Evolutionary conservation across 768 basidiomycete species (phyloP).

Genomic region (Termitomyces sp.): DNA sequence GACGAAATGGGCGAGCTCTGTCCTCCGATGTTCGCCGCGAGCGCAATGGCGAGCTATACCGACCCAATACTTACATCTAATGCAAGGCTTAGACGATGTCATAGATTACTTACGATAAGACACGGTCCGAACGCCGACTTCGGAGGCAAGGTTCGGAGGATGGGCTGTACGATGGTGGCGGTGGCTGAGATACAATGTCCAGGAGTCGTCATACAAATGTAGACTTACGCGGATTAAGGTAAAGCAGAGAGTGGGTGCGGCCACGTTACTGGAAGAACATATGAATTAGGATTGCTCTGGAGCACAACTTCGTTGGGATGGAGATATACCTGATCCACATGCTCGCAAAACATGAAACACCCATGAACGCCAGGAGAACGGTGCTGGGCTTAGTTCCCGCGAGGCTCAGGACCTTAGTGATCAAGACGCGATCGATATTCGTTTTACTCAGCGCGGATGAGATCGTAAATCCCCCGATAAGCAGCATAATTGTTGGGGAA

Average conservation of each 20-base stretch:
- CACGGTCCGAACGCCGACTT: constrained; percentile 86
- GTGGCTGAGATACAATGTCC: constrained; percentile 4
- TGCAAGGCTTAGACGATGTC: neutral
- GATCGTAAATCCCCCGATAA: constrained; percentile 97
- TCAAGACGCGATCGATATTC: constrained; percentile 87
- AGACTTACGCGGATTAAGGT: constrained; percentile 82
- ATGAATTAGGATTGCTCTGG: constrained; percentile 8
- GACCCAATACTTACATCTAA: neutral
- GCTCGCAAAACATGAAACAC: constrained; percentile 93
- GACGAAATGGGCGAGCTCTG: constrained; percentile 97
- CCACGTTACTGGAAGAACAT: constrained; percentile 70
- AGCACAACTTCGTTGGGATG: neutral
- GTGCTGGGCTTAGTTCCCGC: constrained; percentile 86
- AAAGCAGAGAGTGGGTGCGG: constrained; percentile 96
- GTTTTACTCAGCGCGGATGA: constrained; percentile 96
- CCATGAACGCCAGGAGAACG: constrained; percentile 93
- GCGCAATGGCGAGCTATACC: constrained; percentile 91
- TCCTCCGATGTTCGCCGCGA: constrained; percentile 98
- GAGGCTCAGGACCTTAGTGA: constrained; percentile 85
- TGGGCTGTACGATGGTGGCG: constrained; percentile 56
- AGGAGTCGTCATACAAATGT: neutral
- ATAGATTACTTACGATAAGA: constrained; percentile 69
- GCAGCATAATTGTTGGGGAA: constrained; percentile 96
- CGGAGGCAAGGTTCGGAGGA: constrained; percentile 85
- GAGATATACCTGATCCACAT: constrained; percentile 92